Percentiles rank a stretch among this genome's conserved stretches.
These are phyloP conservation scores for Sanghuangporus sanghuang DNA, from an alignment of 1,284 basidiomycete species.

Conservation along the genomic window DNA sequence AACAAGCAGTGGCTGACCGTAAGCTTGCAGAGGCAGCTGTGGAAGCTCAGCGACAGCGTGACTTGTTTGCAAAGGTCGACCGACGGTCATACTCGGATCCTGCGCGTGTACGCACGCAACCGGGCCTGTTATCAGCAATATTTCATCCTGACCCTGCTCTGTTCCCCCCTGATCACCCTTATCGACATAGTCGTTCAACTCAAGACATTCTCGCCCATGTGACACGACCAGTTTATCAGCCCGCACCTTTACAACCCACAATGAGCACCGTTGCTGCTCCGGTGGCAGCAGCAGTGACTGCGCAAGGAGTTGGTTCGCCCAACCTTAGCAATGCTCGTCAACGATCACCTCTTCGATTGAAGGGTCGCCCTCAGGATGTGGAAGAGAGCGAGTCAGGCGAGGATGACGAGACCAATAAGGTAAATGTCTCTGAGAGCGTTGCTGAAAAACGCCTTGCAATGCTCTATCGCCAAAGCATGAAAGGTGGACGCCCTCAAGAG, in stretches of 20 bases:
- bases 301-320: conserved; percentile 7
- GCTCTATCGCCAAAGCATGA: conserved; percentile 34
- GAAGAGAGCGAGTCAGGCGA: conserved; percentile 65
- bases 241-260: conserved; percentile 40
- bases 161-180: conserved; percentile 56
- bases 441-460: conserved; percentile 58
- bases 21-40: conserved; percentile 31
- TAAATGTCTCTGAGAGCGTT: conserved; percentile 54
- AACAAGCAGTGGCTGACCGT: conserved; percentile 19
- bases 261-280: conserved; percentile 67
- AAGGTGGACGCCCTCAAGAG: conserved; percentile 25
- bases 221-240: conserved; percentile 9
- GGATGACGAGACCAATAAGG: conserved; percentile 41
- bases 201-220: conserved; percentile 39
- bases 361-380: conserved; percentile 58
- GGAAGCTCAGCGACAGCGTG: conserved; percentile 63
- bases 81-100: conserved; percentile 59
- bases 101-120: conserved; percentile 37
- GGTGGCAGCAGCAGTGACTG: conserved; percentile 49
- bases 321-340: conserved; percentile 1
- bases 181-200: conserved; percentile 44
- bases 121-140: conserved; percentile 59
- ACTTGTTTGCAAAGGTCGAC: conserved; percentile 76
- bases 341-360: conserved; percentile 32
- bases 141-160: conserved; percentile 63